A percentile compares a stretch with the other conserved stretches of the same genome.
phyloP scores from a whole-genome alignment of 768 basidiomycete genomes.

The Chalciporus chontae region DNA sequence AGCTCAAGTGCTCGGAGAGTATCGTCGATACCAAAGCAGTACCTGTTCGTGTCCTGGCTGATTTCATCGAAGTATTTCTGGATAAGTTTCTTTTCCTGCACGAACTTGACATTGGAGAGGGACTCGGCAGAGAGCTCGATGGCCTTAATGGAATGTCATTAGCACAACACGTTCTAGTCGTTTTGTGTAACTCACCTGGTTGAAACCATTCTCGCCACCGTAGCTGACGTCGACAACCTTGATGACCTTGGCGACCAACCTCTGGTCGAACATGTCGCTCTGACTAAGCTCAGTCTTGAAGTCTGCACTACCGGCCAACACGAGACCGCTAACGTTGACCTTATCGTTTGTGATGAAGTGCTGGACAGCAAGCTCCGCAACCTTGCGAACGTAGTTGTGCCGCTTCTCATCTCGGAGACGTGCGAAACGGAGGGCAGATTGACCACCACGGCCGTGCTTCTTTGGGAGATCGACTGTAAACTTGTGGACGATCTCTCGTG shows the following conservation, averaged over 20 bases:
- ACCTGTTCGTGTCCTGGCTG: constrained; percentile 92
- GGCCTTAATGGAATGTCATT: constrained; percentile 47
- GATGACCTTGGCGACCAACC: constrained; percentile 88
- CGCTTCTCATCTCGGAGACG: constrained; percentile 98
- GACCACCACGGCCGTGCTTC: constrained; percentile 99
- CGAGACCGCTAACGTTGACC: constrained; percentile 95
- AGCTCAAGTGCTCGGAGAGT: constrained; percentile 95
- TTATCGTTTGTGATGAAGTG: constrained; percentile 98
- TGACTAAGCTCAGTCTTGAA: constrained; percentile 98
- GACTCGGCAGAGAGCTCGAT: constrained; percentile 97
- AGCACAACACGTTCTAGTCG: not conserved
- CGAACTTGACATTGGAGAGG: constrained; percentile 97
- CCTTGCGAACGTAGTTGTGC: constrained; percentile 99
- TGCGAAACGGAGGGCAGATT: constrained; percentile 99
- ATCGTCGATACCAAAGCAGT: constrained; percentile 97
- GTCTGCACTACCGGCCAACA: constrained; percentile 95
- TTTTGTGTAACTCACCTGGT: constrained; percentile 62
- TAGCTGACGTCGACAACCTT: constrained; percentile 99
- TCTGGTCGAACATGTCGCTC: constrained; percentile 92
- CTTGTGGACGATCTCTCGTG: constrained; percentile 95
- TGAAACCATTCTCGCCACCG: constrained; percentile 98
- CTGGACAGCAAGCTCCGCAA: constrained; percentile 94
- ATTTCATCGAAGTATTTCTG: constrained; percentile 99
- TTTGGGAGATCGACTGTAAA: constrained; percentile 99
- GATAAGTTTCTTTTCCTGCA: constrained; percentile 97